phyloP scores from a whole-genome alignment of 345 rosid species.

The Brassica napus region Da-Ae NC_063443.1:16352501-16353000 shows the following conservation, averaged over 20 bases:
- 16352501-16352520: no score
- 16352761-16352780: background rate
- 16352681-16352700: no score
- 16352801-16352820: background rate
- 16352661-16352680: no score
- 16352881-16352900: background rate
- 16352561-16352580: no score
- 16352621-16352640: no score
- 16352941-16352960: background rate
- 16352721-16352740: background rate
- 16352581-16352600: no score
- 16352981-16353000: constrained; percentile 33
- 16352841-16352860: background rate
- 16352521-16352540: no score
- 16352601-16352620: no score
- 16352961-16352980: background rate
- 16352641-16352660: no score
- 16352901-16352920: background rate
- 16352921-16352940: background rate
- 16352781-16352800: background rate
- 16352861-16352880: background rate
- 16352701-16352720: no score
- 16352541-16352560: no score
- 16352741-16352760: background rate
- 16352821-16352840: background rate